Evolutionary conservation across 2,329 filamentous ascomycete genomes (phyloP), one percentile per base, ranked within the genome.

Genomic region (Ceratocystis harringtonii): DNA sequence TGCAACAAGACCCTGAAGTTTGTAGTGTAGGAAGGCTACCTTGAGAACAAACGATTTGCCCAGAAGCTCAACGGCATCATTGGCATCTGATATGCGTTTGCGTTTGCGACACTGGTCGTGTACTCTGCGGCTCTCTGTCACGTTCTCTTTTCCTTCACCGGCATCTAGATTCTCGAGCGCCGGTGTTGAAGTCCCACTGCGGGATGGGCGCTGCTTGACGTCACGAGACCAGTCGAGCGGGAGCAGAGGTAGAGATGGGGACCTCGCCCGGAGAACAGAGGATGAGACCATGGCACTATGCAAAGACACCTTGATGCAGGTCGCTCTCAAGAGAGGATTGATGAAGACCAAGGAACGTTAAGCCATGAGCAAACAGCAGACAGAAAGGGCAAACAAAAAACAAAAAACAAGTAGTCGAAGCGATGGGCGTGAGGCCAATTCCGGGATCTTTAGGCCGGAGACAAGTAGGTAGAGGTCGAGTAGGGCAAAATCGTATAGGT

Each of bases 21-120:
- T 36, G 32, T 17, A 63, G 19, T n/a, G 5, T 19, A 45, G 32
- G 19, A 50, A 45, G 25, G 28, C 30, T 63, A 65, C 66, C 61
- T 62, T 65, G 25, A 65, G 36, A 8, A 58, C 45, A 61, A 67
- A 62, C 17, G 63, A 62, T 43, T 50, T 65, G 28, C 63, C 66
- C 43, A 65, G 60, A 32, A 65, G 58, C 64, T 58, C 58, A 19
- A 62, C 58, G 8, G 63, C 48, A 19, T 67, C 63, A 36, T 63
- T 58, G 6, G 55, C 63, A 32, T 67, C 63, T n/a, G 66, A 67
- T 17, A 60, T 43, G 19, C 66, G 57, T 60, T 67, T 67, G 7
- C 66, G 63, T 28, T 67, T 67, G 32, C 63, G 62, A 28, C 65
- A 57, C 22, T 44, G 32, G 44, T 28, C 22, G 12, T 32, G 36